Conservation (phyloP, 169 alveolate species). For the Eimeria brunetti region DNA sequence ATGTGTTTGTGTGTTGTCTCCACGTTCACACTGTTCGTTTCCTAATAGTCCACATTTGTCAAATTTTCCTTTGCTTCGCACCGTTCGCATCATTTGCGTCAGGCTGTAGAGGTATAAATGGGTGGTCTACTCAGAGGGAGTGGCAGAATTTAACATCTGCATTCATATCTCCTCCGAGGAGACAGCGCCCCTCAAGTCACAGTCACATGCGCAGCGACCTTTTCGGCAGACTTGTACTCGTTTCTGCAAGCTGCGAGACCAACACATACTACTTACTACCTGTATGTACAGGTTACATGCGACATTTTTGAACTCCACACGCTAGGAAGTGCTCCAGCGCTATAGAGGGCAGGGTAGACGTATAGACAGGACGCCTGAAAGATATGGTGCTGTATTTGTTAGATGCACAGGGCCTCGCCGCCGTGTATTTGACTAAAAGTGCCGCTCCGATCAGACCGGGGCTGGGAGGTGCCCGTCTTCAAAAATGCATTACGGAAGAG, state of each 20-base stretch:
- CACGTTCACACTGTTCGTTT: background rate
- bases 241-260: background rate
- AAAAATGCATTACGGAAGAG: background rate
- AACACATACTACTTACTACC: background rate
- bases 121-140: background rate
- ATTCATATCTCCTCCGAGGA: background rate
- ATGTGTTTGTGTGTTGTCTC: background rate
- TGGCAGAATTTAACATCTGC: background rate
- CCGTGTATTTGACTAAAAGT: background rate
- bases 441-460: background rate
- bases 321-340: background rate
- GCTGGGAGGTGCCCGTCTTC: background rate
- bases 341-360: background rate
- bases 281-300: background rate
- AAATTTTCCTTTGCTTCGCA: background rate
- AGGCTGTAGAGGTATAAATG: background rate
- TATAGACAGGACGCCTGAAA: background rate
- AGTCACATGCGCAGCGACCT: background rate
- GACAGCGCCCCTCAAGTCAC: background rate
- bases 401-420: background rate
- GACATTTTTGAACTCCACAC: background rate
- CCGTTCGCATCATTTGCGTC: background rate
- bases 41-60: background rate
- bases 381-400: background rate
- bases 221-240: slow-evolving; percentile 19